Conservation (phyloP, 768 basidiomycete genomes). For the Gymnopilus dilepis region DNA sequence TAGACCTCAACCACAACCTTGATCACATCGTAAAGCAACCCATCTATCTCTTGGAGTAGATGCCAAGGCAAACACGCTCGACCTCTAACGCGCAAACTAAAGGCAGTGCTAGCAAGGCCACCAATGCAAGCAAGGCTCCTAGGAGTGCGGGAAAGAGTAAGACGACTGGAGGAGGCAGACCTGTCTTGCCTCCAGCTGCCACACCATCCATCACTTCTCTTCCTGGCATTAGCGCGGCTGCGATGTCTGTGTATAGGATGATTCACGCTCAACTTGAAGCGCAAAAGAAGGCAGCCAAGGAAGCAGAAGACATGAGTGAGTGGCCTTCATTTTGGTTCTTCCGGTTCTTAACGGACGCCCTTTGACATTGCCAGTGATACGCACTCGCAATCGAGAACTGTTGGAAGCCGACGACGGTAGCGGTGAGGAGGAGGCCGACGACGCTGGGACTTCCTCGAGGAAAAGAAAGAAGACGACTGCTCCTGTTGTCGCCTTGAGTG, state of each 20-base stretch:
- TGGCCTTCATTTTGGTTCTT: neutral
- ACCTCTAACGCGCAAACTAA: neutral
- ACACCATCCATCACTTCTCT: neutral
- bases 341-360: neutral
- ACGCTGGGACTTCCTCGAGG: too few relatives aligned
- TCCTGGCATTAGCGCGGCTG: neutral
- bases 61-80: too few relatives aligned
- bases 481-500: neutral
- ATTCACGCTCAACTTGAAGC: neutral
- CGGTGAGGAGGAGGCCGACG: neutral
- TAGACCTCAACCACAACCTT: too few relatives aligned
- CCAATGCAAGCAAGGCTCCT: neutral
- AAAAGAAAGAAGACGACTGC: neutral
- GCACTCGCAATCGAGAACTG: neutral
- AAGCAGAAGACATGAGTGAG: neutral
- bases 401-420: neutral
- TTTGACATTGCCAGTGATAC: neutral
- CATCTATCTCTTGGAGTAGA: too few relatives aligned
- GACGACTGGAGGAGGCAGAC: too few relatives aligned
- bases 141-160: neutral
- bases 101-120: neutral
- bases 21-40: too few relatives aligned
- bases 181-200: too few relatives aligned
- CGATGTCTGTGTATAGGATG: neutral
- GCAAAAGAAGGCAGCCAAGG: neutral